Percentiles rank a stretch among this genome's conserved stretches.
Evolutionary conservation across 768 basidiomycete species (phyloP).

Genomic region (Russula lepida): DNA sequence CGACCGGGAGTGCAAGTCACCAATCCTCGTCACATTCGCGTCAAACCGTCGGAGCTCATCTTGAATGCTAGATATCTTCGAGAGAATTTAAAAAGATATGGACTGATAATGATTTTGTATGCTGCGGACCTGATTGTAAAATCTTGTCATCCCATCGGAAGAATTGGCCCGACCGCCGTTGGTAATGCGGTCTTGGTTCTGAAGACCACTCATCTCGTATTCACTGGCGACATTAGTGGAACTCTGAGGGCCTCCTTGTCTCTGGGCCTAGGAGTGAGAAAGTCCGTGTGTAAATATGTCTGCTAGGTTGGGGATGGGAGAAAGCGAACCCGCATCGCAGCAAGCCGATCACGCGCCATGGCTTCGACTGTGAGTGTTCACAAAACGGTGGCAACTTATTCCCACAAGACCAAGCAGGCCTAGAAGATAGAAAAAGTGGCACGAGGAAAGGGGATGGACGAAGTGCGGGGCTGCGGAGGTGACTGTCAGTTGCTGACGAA

Average conservation of each 20-base stretch:
- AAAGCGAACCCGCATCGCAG: slow-evolving; percentile 20
- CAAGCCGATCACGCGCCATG: slow-evolving; percentile 23
- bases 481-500: not conserved
- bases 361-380: not conserved
- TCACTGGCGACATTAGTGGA: slow-evolving; percentile 15
- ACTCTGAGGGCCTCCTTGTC: slow-evolving; percentile 25
- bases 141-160: slow-evolving; percentile 26
- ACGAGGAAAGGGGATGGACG: not conserved
- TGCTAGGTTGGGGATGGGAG: not conserved
- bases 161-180: slow-evolving; percentile 14
- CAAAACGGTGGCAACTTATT: slow-evolving; percentile 3
- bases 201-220: slow-evolving; percentile 29
- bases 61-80: slow-evolving; percentile 68
- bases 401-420: not conserved
- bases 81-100: not conserved
- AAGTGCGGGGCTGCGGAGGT: slow-evolving; percentile 6
- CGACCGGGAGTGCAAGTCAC: slow-evolving; percentile 65
- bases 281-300: not conserved
- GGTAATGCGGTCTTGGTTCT: slow-evolving; percentile 19
- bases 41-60: slow-evolving; percentile 61
- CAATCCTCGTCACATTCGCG: slow-evolving; percentile 57
- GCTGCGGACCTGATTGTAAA: slow-evolving; percentile 28
- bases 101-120: not conserved
- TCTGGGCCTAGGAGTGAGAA: slow-evolving; percentile 24
- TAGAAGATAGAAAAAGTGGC: not conserved